Evolutionary conservation across 352 stramenopile species (phyloP), one percentile per base, ranked within the genome.

Genomic region (Pythium sukuiense): DNA sequence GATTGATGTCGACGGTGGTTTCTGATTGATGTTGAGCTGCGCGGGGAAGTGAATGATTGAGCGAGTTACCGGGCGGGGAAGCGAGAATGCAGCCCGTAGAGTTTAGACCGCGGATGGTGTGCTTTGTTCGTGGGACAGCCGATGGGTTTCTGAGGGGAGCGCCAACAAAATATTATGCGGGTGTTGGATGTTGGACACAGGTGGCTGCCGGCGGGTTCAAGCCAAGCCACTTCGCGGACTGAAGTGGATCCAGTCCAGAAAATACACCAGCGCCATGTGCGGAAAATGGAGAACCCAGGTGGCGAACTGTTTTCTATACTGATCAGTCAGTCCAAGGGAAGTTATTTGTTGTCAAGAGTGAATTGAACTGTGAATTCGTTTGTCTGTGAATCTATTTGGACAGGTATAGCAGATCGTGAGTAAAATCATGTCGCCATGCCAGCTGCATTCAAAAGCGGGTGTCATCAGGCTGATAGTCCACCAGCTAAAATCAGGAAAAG

Each of bases 151-250:
- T 27, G 45, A 16, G 20, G 24, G 20, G 45, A 29, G 18, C 45
- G n/a, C 45, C 45, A 52, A 52, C 18, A 52, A 43, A 43, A 43
- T 43, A 43, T 43, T 43, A 13, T 16, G 37, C 37, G 6, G 37
- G 12, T 43, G 37, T 43, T 43, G 37, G 45, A 52, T 52, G 45
- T 52, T 52, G 45, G 45, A 52, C 45, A 52, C 45, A 52, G 45
- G 45, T 52, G 45, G 45, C 45, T 52, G 7, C 45, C n/a, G 45
- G 6, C 3, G 45, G 45, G 45, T 52, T 52, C 45, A 48, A 20
- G 41, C 41, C 41, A 49, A 49, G 37, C 9, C 41, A 49, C 14
- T 26, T 26, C 41, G 8, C 6, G 12, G 45, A 52, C 45, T 16
- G 45, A 52, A 52, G 45, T 29, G n/a, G 18, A 50, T 50, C 43